Evolutionary conservation across 371 early-diverging fungal genomes (phyloP).

Genomic region (Mortierella sp.): DNA sequence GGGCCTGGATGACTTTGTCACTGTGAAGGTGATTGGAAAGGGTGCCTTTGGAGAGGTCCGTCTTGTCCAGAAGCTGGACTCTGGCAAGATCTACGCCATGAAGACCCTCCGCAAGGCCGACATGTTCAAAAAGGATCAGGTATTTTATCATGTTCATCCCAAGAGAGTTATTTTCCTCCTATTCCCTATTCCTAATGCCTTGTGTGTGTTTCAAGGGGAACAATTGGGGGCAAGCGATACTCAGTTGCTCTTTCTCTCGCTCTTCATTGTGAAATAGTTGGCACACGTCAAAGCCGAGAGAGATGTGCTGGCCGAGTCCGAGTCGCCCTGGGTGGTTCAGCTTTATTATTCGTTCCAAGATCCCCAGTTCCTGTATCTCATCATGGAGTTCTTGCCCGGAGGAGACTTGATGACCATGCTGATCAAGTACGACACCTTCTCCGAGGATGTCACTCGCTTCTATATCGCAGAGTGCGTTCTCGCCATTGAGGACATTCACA

Average conservation of each 20-base stretch:
- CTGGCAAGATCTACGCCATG: conserved; percentile 98
- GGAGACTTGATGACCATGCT: conserved; percentile 99
- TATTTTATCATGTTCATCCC: no score
- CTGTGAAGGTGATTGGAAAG: conserved; percentile 99
- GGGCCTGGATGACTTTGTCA: conserved; percentile 95
- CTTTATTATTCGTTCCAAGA: conserved; percentile 98
- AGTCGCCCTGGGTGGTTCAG: conserved; percentile 99
- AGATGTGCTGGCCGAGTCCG: conserved; percentile 95
- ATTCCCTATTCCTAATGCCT: not conserved
- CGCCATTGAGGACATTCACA: conserved; percentile 96
- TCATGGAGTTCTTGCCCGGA: conserved; percentile 99
- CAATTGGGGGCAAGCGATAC: not conserved
- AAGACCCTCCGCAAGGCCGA: conserved; percentile 96
- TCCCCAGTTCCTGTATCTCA: conserved; percentile 90
- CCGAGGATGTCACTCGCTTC: conserved; percentile 96
- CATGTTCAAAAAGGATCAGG: conserved; percentile 98
- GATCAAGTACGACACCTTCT: conserved; percentile 96
- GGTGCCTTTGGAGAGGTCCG: conserved; percentile 99
- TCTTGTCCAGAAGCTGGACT: conserved; percentile 95
- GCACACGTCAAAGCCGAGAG: conserved; percentile 98
- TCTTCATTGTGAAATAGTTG: conserved; percentile 61
- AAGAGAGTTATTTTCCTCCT: not conserved
- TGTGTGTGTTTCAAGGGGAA: not conserved
- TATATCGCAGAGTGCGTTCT: conserved; percentile 98
- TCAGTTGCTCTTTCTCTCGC: not conserved